Percentiles rank a stretch among this genome's conserved stretches.
Evolutionary conservation across 2,329 filamentous ascomycete species (phyloP).

Genomic region (Fonsecaea pedrosoi): DNA sequence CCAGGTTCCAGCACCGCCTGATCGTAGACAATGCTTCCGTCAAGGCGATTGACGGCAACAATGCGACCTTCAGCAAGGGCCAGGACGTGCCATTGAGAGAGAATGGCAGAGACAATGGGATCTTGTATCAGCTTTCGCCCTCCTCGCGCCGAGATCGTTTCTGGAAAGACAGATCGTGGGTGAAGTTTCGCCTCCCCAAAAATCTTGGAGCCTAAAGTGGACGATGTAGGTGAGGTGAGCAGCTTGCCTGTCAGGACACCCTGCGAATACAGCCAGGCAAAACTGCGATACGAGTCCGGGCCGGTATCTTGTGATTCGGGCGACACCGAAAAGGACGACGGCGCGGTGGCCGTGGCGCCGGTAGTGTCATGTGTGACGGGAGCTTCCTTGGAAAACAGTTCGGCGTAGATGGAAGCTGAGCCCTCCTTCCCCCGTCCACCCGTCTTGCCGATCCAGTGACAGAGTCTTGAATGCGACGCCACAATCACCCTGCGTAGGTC

Average conservation of each 20-base stretch:
- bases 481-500: constrained; percentile 81
- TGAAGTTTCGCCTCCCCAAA: constrained; percentile 82
- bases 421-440: constrained; percentile 77
- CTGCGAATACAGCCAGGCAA: constrained; percentile 88
- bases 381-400: constrained; percentile 85
- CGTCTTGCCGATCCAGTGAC: constrained; percentile 81
- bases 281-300: constrained; percentile 64
- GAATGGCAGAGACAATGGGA: constrained; percentile 75
- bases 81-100: constrained; percentile 94
- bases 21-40: constrained; percentile 84
- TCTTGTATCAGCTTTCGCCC: constrained; percentile 72
- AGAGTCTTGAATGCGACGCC: constrained; percentile 76
- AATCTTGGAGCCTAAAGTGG: constrained; percentile 73
- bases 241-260: constrained; percentile 89
- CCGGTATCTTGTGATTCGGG: constrained; percentile 69
- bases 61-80: constrained; percentile 81
- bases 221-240: constrained; percentile 64
- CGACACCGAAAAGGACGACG: constrained; percentile 75
- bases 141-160: constrained; percentile 68
- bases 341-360: constrained; percentile 63
- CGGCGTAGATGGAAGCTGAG: constrained; percentile 82
- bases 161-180: constrained; percentile 73
- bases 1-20: constrained; percentile 82
- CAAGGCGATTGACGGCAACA: constrained; percentile 84
- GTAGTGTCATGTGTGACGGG: constrained; percentile 77